phyloP scores from a whole-genome alignment of 1,139 yeast genomes.

The Trichomonascaceae sp. region DNA sequence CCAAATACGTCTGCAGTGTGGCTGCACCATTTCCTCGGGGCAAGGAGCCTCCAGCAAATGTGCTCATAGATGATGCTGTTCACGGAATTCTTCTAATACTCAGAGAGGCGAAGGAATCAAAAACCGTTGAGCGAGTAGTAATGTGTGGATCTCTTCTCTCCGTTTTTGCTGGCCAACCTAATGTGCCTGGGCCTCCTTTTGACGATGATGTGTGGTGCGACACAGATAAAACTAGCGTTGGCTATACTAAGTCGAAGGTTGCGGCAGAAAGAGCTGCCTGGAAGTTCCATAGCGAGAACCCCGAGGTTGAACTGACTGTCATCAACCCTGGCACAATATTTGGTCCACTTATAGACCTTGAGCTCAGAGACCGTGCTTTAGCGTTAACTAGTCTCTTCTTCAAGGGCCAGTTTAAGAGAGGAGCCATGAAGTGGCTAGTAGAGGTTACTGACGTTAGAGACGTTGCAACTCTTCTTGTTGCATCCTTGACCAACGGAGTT shows the following conservation, averaged over 20 bases:
- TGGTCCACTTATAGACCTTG: background rate
- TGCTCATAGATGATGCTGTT: background rate
- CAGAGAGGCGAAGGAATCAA: background rate
- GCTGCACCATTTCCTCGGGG: background rate
- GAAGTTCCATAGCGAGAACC: background rate
- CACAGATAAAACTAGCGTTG: background rate
- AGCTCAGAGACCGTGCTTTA: background rate
- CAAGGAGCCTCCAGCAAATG: background rate
- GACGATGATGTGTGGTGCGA: background rate
- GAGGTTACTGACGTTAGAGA: background rate
- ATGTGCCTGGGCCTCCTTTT: background rate
- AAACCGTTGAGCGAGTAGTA: background rate
- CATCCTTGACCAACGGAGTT: background rate
- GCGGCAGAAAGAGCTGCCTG: background rate
- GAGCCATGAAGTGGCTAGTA: background rate
- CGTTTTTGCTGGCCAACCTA: background rate
- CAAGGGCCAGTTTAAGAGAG: background rate
- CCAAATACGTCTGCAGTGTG: background rate
- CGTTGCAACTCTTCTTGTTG: background rate
- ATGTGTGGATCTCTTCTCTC: background rate
- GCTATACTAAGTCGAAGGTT: background rate
- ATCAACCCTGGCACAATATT: background rate
- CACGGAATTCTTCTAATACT: background rate
- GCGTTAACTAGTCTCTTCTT: background rate
- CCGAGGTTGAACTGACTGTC: background rate